These are phyloP conservation scores for Aureobasidium sp. DNA, from an alignment of 2,329 filamentous ascomycete species.

Conservation along the genomic window DNA sequence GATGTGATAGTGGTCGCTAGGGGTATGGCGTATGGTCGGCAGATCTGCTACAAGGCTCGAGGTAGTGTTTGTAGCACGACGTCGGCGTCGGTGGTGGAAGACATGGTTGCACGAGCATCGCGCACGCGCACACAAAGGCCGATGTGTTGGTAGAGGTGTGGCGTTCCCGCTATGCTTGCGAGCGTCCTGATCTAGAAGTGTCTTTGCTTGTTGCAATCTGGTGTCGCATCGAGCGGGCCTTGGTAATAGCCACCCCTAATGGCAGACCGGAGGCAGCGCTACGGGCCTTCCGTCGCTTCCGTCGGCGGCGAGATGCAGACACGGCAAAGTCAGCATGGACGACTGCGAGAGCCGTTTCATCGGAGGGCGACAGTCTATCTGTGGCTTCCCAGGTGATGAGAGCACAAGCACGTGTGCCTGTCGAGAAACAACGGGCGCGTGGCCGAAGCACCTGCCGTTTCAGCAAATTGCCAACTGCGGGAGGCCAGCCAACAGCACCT, in stretches of 20 bases:
- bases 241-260: too few relatives aligned
- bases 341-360: constrained; percentile 6
- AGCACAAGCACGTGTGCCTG: background rate
- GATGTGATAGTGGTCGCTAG: background rate
- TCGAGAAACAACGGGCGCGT: constrained; percentile 14
- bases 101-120: constrained; percentile 9
- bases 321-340: background rate
- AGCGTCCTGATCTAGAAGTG: background rate
- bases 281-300: background rate
- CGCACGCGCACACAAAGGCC: background rate
- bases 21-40: background rate
- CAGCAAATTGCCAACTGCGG: constrained; percentile 13
- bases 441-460: constrained; percentile 14
- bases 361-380: background rate
- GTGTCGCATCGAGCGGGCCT: background rate
- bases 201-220: background rate
- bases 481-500: constrained; percentile 13
- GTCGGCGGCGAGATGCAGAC: background rate
- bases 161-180: background rate
- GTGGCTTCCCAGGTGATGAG: constrained; percentile 1
- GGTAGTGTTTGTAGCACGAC: background rate
- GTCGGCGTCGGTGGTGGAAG: background rate
- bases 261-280: background rate
- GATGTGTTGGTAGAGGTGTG: background rate
- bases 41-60: background rate